These are phyloP conservation scores for Ophiostoma populinum DNA, from an alignment of 2,329 filamentous ascomycete species.

Conservation along the genomic window DNA sequence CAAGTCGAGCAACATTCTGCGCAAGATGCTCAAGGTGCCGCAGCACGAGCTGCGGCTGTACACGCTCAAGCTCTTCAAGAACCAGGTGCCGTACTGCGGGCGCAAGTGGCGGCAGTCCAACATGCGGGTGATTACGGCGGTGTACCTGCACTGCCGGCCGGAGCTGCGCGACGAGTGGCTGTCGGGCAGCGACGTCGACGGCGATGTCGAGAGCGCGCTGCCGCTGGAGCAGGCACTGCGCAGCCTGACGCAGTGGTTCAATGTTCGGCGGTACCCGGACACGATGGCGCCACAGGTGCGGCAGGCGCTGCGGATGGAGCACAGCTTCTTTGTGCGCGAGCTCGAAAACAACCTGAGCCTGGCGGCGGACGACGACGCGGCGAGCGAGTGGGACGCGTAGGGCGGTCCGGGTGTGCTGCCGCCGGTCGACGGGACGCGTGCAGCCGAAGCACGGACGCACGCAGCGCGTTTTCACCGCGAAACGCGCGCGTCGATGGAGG, in stretches of 20 bases:
- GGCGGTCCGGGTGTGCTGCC: background rate
- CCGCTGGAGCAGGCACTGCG: constrained; percentile 82
- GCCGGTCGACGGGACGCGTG: too few species aligned
- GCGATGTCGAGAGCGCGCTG: constrained; percentile 81
- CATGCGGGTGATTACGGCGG: constrained; percentile 95
- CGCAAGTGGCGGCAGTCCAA: constrained; percentile 96
- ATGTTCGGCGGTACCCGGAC: constrained; percentile 65
- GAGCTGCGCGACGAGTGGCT: constrained; percentile 94
- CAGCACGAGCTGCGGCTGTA: constrained; percentile 79
- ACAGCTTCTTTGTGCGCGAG: constrained; percentile 65
- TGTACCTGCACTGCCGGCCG: constrained; percentile 84
- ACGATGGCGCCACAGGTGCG: constrained; percentile 47
- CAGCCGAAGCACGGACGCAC: too few species aligned
- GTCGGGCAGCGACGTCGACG: constrained; percentile 76
- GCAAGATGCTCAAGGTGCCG: constrained; percentile 80
- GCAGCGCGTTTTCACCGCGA: too few species aligned
- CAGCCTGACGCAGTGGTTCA: constrained; percentile 87
- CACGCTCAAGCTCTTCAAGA: constrained; percentile 96
- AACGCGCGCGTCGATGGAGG: too few species aligned
- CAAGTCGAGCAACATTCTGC: constrained; percentile 82
- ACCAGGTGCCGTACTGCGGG: constrained; percentile 93
- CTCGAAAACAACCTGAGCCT: constrained; percentile 43
- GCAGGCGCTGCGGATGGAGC: constrained; percentile 49
- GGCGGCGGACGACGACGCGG: constrained; percentile 22
- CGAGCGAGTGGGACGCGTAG: constrained; percentile 12